Evolutionary conservation across 73 alveolate species (phyloP).

Genomic region (Paramecium bursaria): DNA sequence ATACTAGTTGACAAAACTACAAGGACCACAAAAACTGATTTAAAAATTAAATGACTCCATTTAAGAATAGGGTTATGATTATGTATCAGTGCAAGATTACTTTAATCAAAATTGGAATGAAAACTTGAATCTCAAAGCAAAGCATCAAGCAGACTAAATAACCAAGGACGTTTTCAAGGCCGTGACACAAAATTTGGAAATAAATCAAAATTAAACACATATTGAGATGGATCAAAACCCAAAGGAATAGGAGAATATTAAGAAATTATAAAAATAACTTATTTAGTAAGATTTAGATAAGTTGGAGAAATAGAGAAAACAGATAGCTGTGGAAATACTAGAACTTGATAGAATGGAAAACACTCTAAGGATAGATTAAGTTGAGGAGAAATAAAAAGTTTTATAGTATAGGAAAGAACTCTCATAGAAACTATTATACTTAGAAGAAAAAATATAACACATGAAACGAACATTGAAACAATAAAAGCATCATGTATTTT

Average conservation of each 20-base stretch:
- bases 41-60: slow-evolving; percentile 30
- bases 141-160: neutral
- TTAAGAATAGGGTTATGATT: neutral
- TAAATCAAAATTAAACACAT: neutral
- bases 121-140: slow-evolving; percentile 2
- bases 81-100: slow-evolving; percentile 15
- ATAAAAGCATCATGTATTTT: neutral
- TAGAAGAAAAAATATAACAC: slow-evolving; percentile 47
- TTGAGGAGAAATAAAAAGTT: slow-evolving; percentile 7
- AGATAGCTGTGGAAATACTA: slow-evolving; percentile 5
- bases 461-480: slow-evolving; percentile 24
- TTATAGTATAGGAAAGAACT: slow-evolving; percentile 4
- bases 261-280: slow-evolving; percentile 1
- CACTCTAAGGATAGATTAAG: slow-evolving; percentile 11
- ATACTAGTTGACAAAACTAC: neutral
- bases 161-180: neutral
- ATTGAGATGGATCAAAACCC: slow-evolving; percentile 7
- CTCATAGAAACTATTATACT: slow-evolving; percentile 18
- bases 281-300: slow-evolving; percentile 32
- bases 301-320: slow-evolving; percentile 38
- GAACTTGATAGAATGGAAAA: slow-evolving; percentile 37
- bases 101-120: neutral
- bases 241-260: neutral
- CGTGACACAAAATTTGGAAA: neutral
- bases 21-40: neutral